phyloP scores from a whole-genome alignment of 768 basidiomycete genomes.

The Infundibulicybe gibba region DNA sequence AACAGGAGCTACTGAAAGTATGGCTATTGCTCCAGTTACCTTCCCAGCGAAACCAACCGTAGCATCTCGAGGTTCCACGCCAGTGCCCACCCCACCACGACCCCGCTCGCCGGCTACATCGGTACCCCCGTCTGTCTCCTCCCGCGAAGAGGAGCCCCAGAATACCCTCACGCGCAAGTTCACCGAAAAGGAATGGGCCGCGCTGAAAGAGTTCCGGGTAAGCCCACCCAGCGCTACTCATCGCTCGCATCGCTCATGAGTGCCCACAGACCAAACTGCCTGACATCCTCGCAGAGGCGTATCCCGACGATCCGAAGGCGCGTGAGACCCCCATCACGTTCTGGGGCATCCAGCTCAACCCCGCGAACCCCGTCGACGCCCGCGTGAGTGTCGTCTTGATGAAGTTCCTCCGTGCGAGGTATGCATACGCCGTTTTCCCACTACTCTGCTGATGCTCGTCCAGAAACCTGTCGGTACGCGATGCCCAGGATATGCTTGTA shows the following conservation, averaged over 20 bases:
- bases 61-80: too few relatives aligned
- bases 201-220: constrained; percentile 67
- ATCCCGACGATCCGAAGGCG: constrained; percentile 52
- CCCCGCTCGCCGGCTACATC: too few relatives aligned
- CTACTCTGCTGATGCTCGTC: background rate
- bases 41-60: too few relatives aligned
- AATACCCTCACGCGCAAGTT: constrained; percentile 68
- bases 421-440: constrained; percentile 2
- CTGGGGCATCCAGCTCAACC: constrained; percentile 74
- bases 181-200: constrained; percentile 68
- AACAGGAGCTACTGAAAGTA: too few relatives aligned
- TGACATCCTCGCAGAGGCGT: constrained; percentile 54
- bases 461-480: constrained; percentile 49
- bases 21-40: too few relatives aligned
- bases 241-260: background rate
- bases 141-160: constrained; percentile 47
- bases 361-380: constrained; percentile 51
- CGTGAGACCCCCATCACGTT: constrained; percentile 49
- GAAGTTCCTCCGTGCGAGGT: constrained; percentile 82
- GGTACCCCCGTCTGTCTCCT: too few relatives aligned
- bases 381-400: constrained; percentile 72
- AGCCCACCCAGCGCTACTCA: constrained; percentile 10
- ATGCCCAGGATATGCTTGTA: constrained; percentile 64
- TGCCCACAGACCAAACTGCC: constrained; percentile 39
- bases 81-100: too few relatives aligned